Evolutionary conservation across 495 filamentous ascomycete genomes (phyloP).

Genomic region (Penicillium coffeae): DNA sequence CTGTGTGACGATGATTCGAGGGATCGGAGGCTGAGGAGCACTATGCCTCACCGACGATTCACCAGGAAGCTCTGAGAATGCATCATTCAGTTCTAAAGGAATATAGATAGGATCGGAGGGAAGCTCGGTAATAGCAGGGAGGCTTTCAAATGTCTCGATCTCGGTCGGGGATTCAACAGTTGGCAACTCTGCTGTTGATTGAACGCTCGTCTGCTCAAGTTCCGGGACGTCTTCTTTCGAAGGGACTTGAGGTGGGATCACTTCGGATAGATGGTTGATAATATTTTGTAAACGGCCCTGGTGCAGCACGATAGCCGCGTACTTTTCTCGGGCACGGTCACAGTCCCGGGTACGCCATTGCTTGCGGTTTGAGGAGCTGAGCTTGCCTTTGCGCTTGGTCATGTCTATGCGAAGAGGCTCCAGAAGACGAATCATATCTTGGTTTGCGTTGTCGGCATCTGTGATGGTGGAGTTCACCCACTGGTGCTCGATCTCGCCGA

Average conservation of each 20-base stretch:
- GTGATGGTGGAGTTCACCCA: conserved; percentile 15
- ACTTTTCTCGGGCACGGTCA: conserved; percentile 3
- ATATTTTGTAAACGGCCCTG: conserved; percentile 10
- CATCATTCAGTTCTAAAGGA: neutral
- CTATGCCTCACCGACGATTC: neutral
- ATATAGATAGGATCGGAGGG: neutral
- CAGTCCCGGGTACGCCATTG: conserved; percentile 9
- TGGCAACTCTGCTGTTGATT: neutral
- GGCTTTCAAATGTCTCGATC: neutral
- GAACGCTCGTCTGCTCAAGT: conserved; percentile 3
- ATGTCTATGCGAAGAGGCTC: conserved; percentile 9
- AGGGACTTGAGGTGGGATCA: neutral
- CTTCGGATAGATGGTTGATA: conserved; percentile 2
- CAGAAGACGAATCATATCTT: conserved; percentile 7
- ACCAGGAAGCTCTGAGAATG: conserved; percentile 8
- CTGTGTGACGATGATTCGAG: conserved; percentile 10
- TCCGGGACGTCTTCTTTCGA: neutral
- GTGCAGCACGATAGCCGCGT: conserved; percentile 3
- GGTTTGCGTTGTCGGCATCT: conserved; percentile 6
- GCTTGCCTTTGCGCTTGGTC: conserved; percentile 14
- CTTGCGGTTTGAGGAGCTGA: conserved; percentile 10
- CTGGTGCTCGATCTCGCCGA: conserved; percentile 18
- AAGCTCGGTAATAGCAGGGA: conserved; percentile 1
- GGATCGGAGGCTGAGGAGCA: neutral
- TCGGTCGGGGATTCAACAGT: neutral